Base-by-base conservation (phyloP, 108 stramenopile genomes). In the Stephanodiscus triporus region DNA sequence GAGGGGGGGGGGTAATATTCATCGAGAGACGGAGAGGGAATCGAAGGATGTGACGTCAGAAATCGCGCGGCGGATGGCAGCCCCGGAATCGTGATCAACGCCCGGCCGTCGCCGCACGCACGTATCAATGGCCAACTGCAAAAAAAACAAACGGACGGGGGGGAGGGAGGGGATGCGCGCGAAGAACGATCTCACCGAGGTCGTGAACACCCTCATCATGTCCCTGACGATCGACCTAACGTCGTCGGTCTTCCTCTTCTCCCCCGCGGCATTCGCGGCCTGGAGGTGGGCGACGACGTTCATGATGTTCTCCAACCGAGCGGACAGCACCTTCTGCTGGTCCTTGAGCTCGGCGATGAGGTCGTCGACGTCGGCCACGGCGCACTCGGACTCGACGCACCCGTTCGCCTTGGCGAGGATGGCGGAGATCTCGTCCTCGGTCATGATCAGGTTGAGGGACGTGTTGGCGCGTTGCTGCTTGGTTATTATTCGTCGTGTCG, bases 211-310 rank as follows among this genome's bases (percentile, higher is more conserved):
- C 53, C 91, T 86, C 59, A 86, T 75, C 65, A 92, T 82, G 43
- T 88, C 91, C 53, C 87, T 88, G 37, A 92, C 86, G 29, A 88
- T 88, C 38, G 87, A 88, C 48, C 88, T 72, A 47, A 92, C 80
- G 66, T 90, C 89, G 59, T 92, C 89, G 9, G 72, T 78, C 68
- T 83, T 69, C 5, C 88, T 76, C 1, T 78, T 85, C 22, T 85
- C 75, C 16, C 83, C 73, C 66, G 84, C 77, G 24, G 76, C 74
- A 64, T 90, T 93, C 63, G 85, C 66, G 58, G 89, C 67, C 68
- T 93, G 84, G 70, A 93, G 73, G 50, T 86, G 76, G 57, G 77
- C 61, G 27, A 89, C 81, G 56, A 85, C 88, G 14, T 80, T 77
- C 85, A 87, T 86, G 68, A 92, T 80, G 30, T 83, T 62, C 53